These are phyloP conservation scores for Pyrus hybrid DNA, from an alignment of 331 rosid genomes.

Conservation along the genomic window DNA sequence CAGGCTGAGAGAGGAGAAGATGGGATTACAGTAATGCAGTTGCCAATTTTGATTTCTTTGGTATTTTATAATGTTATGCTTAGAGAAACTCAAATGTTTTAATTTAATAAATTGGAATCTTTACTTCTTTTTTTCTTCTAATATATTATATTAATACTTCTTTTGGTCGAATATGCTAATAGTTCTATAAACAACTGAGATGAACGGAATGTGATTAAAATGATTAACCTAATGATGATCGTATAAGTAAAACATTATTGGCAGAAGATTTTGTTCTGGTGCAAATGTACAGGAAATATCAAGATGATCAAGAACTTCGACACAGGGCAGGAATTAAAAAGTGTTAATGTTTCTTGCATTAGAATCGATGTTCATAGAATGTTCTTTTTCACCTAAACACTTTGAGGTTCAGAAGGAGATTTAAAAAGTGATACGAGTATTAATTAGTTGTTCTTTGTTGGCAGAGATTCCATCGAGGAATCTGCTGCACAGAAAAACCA, in stretches of 20 bases:
- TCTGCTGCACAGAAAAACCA: background rate
- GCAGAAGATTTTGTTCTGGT: slow-evolving; percentile 25
- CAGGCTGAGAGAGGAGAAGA: slow-evolving; percentile 15
- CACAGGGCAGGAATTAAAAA: background rate
- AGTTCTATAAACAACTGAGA: slow-evolving; percentile 19
- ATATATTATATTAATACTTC: background rate
- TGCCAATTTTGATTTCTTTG: slow-evolving; percentile 28
- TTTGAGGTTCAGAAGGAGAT: background rate
- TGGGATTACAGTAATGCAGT: slow-evolving; percentile 21
- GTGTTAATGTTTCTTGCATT: background rate
- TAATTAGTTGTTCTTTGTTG: background rate
- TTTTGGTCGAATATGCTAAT: too few species aligned
- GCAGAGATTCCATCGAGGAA: background rate
- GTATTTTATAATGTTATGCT: background rate
- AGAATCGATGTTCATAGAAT: background rate
- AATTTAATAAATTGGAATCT: slow-evolving; percentile 1
- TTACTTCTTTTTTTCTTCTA: background rate
- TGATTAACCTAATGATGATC: slow-evolving; percentile 20
- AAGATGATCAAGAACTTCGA: background rate
- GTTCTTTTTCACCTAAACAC: background rate
- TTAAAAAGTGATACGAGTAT: background rate
- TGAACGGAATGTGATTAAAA: slow-evolving; percentile 17
- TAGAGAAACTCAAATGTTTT: background rate
- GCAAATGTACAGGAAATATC: slow-evolving; percentile 4
- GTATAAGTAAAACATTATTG: slow-evolving; percentile 15